phyloP scores from a whole-genome alignment of 2,329 filamentous ascomycete genomes.

The Epichloe festucae region DNA sequence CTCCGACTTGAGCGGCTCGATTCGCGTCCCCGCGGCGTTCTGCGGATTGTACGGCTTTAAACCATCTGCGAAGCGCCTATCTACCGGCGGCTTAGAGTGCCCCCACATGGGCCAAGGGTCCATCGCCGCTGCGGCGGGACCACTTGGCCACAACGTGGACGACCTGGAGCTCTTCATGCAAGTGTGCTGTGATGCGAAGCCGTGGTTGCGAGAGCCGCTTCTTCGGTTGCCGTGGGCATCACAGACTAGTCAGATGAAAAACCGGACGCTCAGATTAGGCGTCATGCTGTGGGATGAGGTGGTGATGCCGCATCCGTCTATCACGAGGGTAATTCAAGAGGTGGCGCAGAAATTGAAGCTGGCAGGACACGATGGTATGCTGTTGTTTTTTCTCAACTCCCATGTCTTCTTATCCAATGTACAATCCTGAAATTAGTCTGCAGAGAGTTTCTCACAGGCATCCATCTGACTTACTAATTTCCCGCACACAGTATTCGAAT shows the following conservation, averaged over 20 bases:
- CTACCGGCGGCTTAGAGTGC: conserved; percentile 13
- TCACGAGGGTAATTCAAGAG: conserved; percentile 41
- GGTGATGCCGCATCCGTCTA: conserved; percentile 46
- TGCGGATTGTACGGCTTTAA: conserved; percentile 24
- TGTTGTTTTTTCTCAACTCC: no score
- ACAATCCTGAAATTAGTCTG: no score
- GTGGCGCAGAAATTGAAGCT: conserved; percentile 35
- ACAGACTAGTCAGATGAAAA: background rate
- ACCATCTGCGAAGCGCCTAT: conserved; percentile 19
- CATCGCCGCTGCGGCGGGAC: conserved; percentile 18
- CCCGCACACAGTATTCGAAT: conserved; percentile 1
- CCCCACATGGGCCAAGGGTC: conserved; percentile 23
- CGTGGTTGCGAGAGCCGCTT: conserved; percentile 22
- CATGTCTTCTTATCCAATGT: no score
- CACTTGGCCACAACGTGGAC: conserved; percentile 22
- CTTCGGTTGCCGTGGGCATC: conserved; percentile 14
- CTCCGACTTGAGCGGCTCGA: conserved; percentile 29
- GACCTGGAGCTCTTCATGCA: conserved; percentile 23
- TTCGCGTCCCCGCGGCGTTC: conserved; percentile 24
- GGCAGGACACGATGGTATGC: conserved; percentile 35
- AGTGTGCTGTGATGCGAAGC: conserved; percentile 16
- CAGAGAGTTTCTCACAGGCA: no score
- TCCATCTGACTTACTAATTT: background rate
- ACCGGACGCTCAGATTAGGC: conserved; percentile 18
- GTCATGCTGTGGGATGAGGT: conserved; percentile 38